phyloP scores from a whole-genome alignment of 257 asterid species.

The Mitragyna speciosa region DNA sequence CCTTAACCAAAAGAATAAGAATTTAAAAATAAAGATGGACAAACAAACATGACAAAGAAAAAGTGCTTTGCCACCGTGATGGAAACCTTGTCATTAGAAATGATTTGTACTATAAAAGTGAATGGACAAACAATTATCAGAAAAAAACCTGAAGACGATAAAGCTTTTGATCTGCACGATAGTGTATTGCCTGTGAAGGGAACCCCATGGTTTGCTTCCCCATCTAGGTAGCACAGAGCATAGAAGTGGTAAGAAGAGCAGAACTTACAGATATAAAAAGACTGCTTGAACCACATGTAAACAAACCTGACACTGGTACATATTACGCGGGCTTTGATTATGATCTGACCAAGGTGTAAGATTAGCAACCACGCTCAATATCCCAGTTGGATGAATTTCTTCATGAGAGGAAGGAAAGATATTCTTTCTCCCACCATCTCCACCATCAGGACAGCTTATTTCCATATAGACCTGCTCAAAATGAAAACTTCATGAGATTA shows the following conservation, averaged over 20 bases:
- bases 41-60: neutral
- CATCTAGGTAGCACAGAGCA: constrained; percentile 58
- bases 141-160: constrained; percentile 93
- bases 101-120: neutral
- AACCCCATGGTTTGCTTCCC: constrained; percentile 98
- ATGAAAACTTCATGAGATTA: constrained; percentile 7
- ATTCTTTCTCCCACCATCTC: constrained; percentile 82
- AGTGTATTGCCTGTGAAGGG: constrained; percentile 71
- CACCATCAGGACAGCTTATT: constrained; percentile 94
- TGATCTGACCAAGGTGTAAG: constrained; percentile 99
- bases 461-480: constrained; percentile 72
- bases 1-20: neutral
- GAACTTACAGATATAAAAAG: neutral
- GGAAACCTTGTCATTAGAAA: neutral
- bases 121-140: constrained; percentile 11
- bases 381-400: constrained; percentile 94
- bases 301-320: constrained; percentile 98
- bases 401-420: constrained; percentile 86
- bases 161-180: constrained; percentile 96
- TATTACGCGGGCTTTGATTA: constrained; percentile 99
- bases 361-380: constrained; percentile 90
- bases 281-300: neutral
- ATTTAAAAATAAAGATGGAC: neutral
- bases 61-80: neutral
- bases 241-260: constrained; percentile 12